Conservation (phyloP, 2,329 filamentous ascomycete species). For the Sporothrix luriei region DNA sequence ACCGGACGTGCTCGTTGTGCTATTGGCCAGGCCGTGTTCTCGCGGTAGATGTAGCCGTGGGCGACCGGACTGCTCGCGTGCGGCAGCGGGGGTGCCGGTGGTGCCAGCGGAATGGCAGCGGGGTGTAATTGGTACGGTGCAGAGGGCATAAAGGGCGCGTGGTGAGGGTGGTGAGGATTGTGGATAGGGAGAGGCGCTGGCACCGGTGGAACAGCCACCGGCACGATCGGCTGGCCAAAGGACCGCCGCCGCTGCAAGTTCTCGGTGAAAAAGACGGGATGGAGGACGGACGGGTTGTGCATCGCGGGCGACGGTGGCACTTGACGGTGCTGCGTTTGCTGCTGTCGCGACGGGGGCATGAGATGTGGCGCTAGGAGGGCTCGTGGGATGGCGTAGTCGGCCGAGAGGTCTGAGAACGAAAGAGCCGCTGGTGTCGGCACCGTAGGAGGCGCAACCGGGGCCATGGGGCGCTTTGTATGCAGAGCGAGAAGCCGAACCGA, state of each 20-base stretch:
- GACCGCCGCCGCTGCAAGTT: constrained; percentile 54
- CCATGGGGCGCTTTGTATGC: neutral
- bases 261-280: constrained; percentile 77
- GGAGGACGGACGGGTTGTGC: constrained; percentile 62
- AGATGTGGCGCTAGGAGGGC: constrained; percentile 23
- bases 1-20: neutral
- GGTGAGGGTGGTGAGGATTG: constrained; percentile 37
- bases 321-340: constrained; percentile 12
- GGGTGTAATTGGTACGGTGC: constrained; percentile 26
- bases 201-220: constrained; percentile 31
- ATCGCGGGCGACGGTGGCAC: neutral
- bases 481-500: neutral
- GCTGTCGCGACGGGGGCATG: neutral
- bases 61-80: constrained; percentile 54
- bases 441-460: neutral
- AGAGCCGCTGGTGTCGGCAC: neutral
- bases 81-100: constrained; percentile 26
- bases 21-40: constrained; percentile 37
- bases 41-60: constrained; percentile 63
- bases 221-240: constrained; percentile 39
- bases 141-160: neutral
- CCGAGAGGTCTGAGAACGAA: constrained; percentile 16
- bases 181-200: constrained; percentile 19
- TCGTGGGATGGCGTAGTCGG: constrained; percentile 27
- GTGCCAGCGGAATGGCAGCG: neutral